These are phyloP conservation scores for Lycium ferocissimum DNA, from an alignment of 257 asterid species.

Conservation along the genomic window DNA sequence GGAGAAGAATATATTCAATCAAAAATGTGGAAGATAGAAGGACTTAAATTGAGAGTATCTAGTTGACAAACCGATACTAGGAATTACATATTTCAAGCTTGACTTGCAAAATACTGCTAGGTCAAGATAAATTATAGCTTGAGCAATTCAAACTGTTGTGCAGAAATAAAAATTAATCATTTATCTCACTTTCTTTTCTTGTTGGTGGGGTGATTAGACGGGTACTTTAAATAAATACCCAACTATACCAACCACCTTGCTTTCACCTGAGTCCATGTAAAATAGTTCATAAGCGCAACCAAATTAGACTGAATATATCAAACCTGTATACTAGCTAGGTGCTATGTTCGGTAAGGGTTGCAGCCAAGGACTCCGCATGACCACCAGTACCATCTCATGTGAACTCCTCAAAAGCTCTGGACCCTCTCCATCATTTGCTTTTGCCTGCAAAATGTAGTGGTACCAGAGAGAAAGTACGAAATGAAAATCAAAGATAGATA, in stretches of 20 bases:
- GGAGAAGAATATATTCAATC: not conserved
- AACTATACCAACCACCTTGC: slow-evolving; percentile 15
- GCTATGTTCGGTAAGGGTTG: slow-evolving; percentile 91
- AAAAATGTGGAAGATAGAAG: not conserved
- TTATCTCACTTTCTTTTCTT: not conserved
- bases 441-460: slow-evolving; percentile 63
- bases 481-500: slow-evolving; percentile 14
- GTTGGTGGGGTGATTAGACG: slow-evolving; percentile 10
- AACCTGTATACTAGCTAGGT: slow-evolving; percentile 97
- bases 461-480: not conserved
- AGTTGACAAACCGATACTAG: not conserved
- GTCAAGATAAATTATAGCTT: not conserved
- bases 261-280: not conserved
- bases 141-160: not conserved
- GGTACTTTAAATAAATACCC: not conserved
- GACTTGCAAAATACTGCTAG: slow-evolving; percentile 13
- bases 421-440: slow-evolving; percentile 93
- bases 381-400: slow-evolving; percentile 75
- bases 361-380: slow-evolving; percentile 90
- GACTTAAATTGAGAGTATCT: not conserved
- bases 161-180: not conserved
- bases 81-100: not conserved
- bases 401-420: slow-evolving; percentile 86
- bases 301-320: slow-evolving; percentile 29
- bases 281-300: not conserved